phyloP scores from a whole-genome alignment of 805 yeast species.

The Metschnikowia kofuensis region DNA sequence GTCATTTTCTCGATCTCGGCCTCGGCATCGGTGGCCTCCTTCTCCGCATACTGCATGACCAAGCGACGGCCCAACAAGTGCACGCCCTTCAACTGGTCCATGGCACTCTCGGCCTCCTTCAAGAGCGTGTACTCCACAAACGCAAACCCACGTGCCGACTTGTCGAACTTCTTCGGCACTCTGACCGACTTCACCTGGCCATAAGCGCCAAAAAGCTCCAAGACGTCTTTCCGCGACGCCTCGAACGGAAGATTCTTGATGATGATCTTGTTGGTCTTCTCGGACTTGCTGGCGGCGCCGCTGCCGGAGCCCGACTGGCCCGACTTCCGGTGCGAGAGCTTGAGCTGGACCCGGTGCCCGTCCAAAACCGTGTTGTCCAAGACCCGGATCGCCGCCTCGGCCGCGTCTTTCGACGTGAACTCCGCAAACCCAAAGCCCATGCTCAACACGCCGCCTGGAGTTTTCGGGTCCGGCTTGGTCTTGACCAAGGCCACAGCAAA shows the following conservation, averaged over 20 bases:
- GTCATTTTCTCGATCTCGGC: constrained; percentile 91
- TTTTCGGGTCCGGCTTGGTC: constrained; percentile 83
- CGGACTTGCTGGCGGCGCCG: constrained; percentile 27
- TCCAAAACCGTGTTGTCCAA: constrained; percentile 77
- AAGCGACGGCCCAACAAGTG: constrained; percentile 94
- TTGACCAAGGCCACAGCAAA: constrained; percentile 80
- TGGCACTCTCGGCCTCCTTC: constrained; percentile 89
- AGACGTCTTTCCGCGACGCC: constrained; percentile 88
- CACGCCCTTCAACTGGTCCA: constrained; percentile 91
- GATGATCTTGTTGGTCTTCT: constrained; percentile 71
- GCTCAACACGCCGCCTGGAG: constrained; percentile 62
- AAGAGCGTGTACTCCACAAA: constrained; percentile 87
- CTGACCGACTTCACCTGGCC: constrained; percentile 94
- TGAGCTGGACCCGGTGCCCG: constrained; percentile 88
- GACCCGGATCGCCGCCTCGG: constrained; percentile 67
- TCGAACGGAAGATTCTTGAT: constrained; percentile 97
- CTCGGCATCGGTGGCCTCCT: constrained; percentile 79
- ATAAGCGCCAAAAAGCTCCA: constrained; percentile 88
- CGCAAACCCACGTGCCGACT: constrained; percentile 95
- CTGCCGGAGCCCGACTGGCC: constrained; percentile 20
- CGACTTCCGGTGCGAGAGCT: constrained; percentile 78
- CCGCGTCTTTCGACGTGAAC: constrained; percentile 74
- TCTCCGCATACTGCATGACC: constrained; percentile 89
- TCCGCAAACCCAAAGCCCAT: constrained; percentile 99
- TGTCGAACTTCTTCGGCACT: constrained; percentile 94